Base-by-base conservation (phyloP, 768 basidiomycete genomes). In the Phlegmacium glaucopus region DNA sequence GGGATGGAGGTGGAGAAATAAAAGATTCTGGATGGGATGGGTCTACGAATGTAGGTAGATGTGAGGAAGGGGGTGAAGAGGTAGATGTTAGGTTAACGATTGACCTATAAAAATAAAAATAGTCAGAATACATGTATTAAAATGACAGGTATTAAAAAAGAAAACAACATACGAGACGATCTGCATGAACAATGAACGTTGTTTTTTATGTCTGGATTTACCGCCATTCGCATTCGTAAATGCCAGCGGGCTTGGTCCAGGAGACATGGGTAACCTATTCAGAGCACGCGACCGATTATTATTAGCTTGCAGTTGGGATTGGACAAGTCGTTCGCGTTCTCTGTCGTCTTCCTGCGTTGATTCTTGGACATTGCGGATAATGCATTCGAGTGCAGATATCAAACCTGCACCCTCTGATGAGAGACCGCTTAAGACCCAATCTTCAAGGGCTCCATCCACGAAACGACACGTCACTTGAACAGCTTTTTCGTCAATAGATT, bases 161-260 rank as follows among this genome's bases (percentile, higher is more conserved):
- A n/a, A n/a, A n/a, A n/a, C n/a, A 35, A 62, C 75, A 43, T 67
- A 84, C 8, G 65, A 61, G 25, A 65, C 60, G 34, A 90, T 67
- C 6, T 83, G 77, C 76, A 83, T 85, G 40, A 87, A 69, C 49
- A 89, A 60, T 12, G 87, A 89, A 37, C 81, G 74, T 55, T 85
- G 81, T 54, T 80, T 85, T 67, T 83, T 87, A 54, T 87, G 83
- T 35, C 40, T 67, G 57, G 3, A 54, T 54, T 56, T 71, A 22
- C 22, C 6, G 6, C 32, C 32, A 10, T 2, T 32, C 30, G 30
- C 30, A 32, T 13, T 34, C 3, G 32, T 22, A 22, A 22, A 22
- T 22, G 22, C 11, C 32, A 34, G 32, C 6, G 32, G 11, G n/a
- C 32, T 34, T n/a, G 32, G 32, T 22, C 22, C 22, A 2, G 22